Evolutionary conservation across 768 basidiomycete species (phyloP), one percentile per base, ranked within the genome.

Genomic region (Naganishia randhawae): DNA sequence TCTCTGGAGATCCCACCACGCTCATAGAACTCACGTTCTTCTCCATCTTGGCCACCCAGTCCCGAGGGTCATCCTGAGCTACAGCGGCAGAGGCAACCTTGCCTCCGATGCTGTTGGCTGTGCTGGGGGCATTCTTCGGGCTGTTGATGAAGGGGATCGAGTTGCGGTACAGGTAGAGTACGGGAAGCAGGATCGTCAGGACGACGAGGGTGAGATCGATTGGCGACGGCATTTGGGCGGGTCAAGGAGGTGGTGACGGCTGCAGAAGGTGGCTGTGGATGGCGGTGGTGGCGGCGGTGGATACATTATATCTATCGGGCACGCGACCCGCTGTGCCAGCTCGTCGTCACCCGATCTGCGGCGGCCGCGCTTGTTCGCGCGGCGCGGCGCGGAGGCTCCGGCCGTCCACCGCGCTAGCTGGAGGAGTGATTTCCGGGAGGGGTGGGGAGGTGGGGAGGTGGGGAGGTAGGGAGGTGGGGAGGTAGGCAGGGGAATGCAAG

Each of bases 1-100:
- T 31, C 29, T 25, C 10, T 3, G n/a, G 50, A 14, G 19, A 65
- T 51, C 29, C 29, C 31, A 5, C 2, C 50, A 22, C 50, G 25
- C 57, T 6, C 42, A n/a, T 11, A 19, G 8, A 9, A 85, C 91
- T 78, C 82, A 97, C 95, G 45, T 86, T 88, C 69, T 89, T 87
- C 82, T 92, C 90, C 92, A 97, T 93, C 83, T 94, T 94, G 14
- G 87, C 86, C 48, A 96, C 85, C 77, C 96, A 96, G 80, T 98
- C 92, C 50, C 94, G 84, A n/a, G 93, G 92, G 75, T 96, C 92
- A 83, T 71, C 31, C 14, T 71, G 64, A 22, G 52, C 66, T 13
- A 33, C 54, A 25, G 32, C 68, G 22, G 65, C 61, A 25, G 63
- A 63, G 8, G 27, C 37, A 1, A 50, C 53, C 27, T 33, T 65